phyloP scores from a whole-genome alignment of 371 early-diverging fungal genomes.

The Mucor piriformis region DNA sequence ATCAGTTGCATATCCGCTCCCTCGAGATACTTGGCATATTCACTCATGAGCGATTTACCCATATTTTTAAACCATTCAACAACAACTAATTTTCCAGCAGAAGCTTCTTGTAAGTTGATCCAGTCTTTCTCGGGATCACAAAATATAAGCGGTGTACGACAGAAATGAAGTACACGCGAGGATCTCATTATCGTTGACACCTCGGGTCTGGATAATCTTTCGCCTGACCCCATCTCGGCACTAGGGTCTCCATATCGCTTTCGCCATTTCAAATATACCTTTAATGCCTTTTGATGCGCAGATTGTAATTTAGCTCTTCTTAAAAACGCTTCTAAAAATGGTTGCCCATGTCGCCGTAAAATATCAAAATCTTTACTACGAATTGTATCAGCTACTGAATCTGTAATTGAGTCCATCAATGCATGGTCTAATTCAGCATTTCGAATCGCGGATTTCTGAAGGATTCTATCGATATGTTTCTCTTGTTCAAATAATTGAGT shows the following conservation, averaged over 20 bases:
- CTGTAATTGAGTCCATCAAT: slow-evolving; percentile 50
- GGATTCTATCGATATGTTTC: slow-evolving; percentile 17
- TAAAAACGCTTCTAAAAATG: slow-evolving; percentile 57
- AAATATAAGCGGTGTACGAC: slow-evolving; percentile 65
- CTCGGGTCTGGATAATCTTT: slow-evolving; percentile 53
- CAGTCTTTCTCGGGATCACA: slow-evolving; percentile 49
- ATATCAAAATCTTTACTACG: slow-evolving; percentile 50
- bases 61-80: slow-evolving; percentile 62
- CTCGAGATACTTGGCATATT: slow-evolving; percentile 69
- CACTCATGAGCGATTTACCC: slow-evolving; percentile 56
- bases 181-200: slow-evolving; percentile 62
- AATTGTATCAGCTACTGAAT: slow-evolving; percentile 35
- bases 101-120: slow-evolving; percentile 26
- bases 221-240: slow-evolving; percentile 33
- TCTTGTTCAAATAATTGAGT: slow-evolving; percentile 19
- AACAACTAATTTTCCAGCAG: slow-evolving; percentile 12
- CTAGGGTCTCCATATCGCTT: slow-evolving; percentile 48
- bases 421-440: slow-evolving; percentile 49
- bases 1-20: slow-evolving; percentile 68
- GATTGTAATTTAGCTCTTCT: slow-evolving; percentile 52
- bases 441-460: slow-evolving; percentile 22
- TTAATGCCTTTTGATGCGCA: slow-evolving; percentile 61
- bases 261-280: slow-evolving; percentile 64
- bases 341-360: slow-evolving; percentile 59
- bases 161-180: slow-evolving; percentile 65